These are phyloP conservation scores for Colletotrichum tropicicola DNA, from an alignment of 2,329 filamentous ascomycete genomes.

Conservation along the genomic window DNA sequence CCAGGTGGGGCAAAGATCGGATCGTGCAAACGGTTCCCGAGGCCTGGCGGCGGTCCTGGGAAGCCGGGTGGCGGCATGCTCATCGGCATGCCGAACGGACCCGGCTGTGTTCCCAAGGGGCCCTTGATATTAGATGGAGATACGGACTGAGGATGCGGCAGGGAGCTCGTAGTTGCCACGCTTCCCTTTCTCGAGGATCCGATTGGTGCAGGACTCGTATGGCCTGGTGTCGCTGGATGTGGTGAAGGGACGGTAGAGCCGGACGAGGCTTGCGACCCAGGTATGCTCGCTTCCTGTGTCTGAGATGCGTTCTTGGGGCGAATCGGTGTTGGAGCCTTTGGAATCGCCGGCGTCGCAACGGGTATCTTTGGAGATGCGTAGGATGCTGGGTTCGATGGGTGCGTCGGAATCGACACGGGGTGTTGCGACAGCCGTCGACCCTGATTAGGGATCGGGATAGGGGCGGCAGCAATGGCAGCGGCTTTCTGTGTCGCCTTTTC, in stretches of 20 bases:
- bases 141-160: conserved; percentile 58
- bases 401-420: conserved; percentile 55
- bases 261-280: conserved; percentile 75
- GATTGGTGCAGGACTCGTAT: conserved; percentile 71
- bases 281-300: conserved; percentile 77
- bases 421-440: conserved; percentile 48
- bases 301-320: conserved; percentile 82
- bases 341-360: conserved; percentile 80
- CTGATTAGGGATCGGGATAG: conserved; percentile 50
- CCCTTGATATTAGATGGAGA: conserved; percentile 68
- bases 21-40: conserved; percentile 57
- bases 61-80: conserved; percentile 62
- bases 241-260: conserved; percentile 62
- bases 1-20: conserved; percentile 52
- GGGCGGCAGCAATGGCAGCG: conserved; percentile 45
- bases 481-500: conserved; percentile 47
- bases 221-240: conserved; percentile 69
- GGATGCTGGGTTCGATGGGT: conserved; percentile 63
- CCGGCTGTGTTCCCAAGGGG: conserved; percentile 41
- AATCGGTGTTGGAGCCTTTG: conserved; percentile 84
- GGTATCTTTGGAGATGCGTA: conserved; percentile 83
- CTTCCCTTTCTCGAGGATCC: conserved; percentile 65
- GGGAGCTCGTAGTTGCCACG: conserved; percentile 33
- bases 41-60: conserved; percentile 47
- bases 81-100: conserved; percentile 66